Conservation (phyloP, 768 basidiomycete species). For the Cyclocybe aegerita region DNA sequence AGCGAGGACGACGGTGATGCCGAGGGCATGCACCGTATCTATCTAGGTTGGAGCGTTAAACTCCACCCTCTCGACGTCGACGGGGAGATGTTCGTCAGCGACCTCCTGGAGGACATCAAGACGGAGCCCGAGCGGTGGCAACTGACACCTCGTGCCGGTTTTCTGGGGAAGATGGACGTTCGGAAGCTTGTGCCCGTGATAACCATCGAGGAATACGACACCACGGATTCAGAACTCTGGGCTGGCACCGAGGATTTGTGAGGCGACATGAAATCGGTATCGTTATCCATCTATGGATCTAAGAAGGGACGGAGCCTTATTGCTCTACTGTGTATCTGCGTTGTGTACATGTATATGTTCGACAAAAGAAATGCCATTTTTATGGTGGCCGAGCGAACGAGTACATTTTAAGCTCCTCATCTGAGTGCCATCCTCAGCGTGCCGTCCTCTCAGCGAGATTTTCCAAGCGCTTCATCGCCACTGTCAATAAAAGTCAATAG, state of each 20-base stretch:
- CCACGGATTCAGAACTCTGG: constrained; percentile 26
- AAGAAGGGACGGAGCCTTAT: too few relatives aligned
- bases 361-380: too few relatives aligned
- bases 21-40: constrained; percentile 44
- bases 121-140: constrained; percentile 32
- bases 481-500: too few relatives aligned
- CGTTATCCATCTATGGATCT: too few relatives aligned
- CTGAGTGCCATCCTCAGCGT: too few relatives aligned
- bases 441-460: too few relatives aligned
- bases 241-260: constrained; percentile 21
- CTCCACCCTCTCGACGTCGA: constrained; percentile 45
- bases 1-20: constrained; percentile 19
- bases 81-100: constrained; percentile 43
- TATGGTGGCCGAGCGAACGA: too few relatives aligned
- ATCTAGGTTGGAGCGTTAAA: constrained; percentile 69
- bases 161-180: constrained; percentile 30
- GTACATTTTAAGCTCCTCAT: too few relatives aligned
- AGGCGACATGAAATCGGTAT: not conserved
- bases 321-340: too few relatives aligned
- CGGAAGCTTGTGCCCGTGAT: constrained; percentile 27
- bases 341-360: too few relatives aligned
- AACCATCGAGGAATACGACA: constrained; percentile 33
- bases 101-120: constrained; percentile 35
- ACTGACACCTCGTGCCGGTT: constrained; percentile 20
- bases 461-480: too few relatives aligned